A percentile compares a stretch with the other conserved stretches of the same genome.
Evolutionary conservation across 371 early-diverging fungal species (phyloP).

Genomic region (Furculomyces boomerangus): DNA sequence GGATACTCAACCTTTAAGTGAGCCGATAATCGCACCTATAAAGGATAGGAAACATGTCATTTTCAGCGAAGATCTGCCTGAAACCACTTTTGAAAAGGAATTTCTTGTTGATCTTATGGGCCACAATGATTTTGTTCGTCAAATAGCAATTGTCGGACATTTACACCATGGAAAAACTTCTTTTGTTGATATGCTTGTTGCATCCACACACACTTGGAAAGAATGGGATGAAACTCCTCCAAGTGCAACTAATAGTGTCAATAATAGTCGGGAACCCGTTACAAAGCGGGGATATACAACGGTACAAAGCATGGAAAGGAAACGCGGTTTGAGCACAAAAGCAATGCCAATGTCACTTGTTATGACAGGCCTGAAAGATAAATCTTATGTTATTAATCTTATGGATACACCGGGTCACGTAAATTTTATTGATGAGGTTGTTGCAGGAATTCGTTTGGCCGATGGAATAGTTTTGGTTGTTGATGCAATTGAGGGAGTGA

Average conservation of each 20-base stretch:
- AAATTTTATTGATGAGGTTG: conserved; percentile 85
- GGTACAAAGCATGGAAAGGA: conserved; percentile 78
- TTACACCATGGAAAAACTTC: conserved; percentile 95
- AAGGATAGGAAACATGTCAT: conserved; percentile 68
- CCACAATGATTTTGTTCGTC: conserved; percentile 64
- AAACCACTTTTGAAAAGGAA: conserved; percentile 70
- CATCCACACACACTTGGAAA: conserved; percentile 52
- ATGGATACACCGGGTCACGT: conserved; percentile 95
- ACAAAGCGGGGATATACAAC: conserved; percentile 46
- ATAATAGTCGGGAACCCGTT: conserved; percentile 9
- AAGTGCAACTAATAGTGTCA: conserved; percentile 15
- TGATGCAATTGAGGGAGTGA: conserved; percentile 92
- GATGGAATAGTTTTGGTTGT: conserved; percentile 93
- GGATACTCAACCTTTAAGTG: conserved; percentile 88
- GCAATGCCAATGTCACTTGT: conserved; percentile 84
- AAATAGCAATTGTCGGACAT: conserved; percentile 83
- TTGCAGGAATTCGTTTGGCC: conserved; percentile 64
- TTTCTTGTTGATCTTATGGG: conserved; percentile 75
- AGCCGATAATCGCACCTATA: conserved; percentile 87
- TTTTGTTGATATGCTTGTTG: conserved; percentile 80
- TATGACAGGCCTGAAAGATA: conserved; percentile 66
- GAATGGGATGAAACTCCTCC: conserved; percentile 22
- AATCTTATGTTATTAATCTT: conserved; percentile 75
- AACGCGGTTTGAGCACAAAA: conserved; percentile 79
- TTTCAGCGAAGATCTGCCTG: conserved; percentile 67